These are phyloP conservation scores for Pulveroboletus sp. DNA, from an alignment of 768 basidiomycete species.

Conservation along the genomic window DNA sequence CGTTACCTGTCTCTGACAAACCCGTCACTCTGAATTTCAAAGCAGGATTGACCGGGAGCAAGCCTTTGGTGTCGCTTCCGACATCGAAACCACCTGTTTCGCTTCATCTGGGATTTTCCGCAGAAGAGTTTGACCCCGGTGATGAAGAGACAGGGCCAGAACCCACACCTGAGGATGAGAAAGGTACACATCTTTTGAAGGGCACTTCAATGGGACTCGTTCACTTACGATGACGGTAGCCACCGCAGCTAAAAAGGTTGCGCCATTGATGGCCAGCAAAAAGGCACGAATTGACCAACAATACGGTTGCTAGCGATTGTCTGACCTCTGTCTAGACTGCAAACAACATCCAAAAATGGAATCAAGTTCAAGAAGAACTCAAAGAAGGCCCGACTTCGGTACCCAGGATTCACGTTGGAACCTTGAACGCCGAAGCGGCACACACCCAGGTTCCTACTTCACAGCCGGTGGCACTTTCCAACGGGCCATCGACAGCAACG, in stretches of 20 bases:
- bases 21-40: conserved; percentile 80
- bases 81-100: conserved; percentile 37
- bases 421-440: conserved; percentile 9
- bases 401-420: conserved; percentile 13
- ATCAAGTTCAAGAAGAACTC: conserved; percentile 89
- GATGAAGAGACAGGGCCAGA: conserved; percentile 44
- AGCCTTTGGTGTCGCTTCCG: conserved; percentile 19
- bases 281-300: conserved; percentile 49
- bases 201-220: neutral
- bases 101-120: conserved; percentile 61
- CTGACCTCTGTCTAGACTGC: conserved; percentile 55
- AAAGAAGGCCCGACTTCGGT: conserved; percentile 40
- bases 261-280: conserved; percentile 80
- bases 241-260: conserved; percentile 63
- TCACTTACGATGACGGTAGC: conserved; percentile 30
- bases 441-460: conserved; percentile 7
- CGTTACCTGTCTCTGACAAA: conserved; percentile 73
- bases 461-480: conserved; percentile 15
- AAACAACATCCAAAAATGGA: conserved; percentile 96
- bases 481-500: conserved; percentile 29
- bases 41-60: conserved; percentile 27
- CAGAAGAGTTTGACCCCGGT: conserved; percentile 52
- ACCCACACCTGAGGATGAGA: conserved; percentile 46
- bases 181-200: conserved; percentile 19
- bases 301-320: neutral